Base-by-base conservation (phyloP, 1,284 basidiomycete species). In the Ceratobasidium sp. region DNA sequence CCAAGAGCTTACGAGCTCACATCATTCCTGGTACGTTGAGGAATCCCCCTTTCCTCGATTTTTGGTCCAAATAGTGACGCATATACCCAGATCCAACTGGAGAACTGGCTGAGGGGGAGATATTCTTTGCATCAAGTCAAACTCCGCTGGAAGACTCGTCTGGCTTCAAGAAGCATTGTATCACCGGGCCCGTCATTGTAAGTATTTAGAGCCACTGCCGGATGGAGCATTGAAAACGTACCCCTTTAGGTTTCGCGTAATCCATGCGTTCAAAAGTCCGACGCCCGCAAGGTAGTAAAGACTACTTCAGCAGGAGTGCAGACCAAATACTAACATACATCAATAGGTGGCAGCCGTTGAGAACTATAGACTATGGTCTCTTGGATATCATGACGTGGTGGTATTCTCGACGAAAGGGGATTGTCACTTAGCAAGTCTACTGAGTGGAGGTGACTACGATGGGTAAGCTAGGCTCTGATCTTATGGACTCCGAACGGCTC, bases 91-190 rank as follows among this genome's bases (percentile, higher is more conserved):
- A 80, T 48, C 77, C 77, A 26, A 50, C 70, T 5, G 61, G 73
- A n/a, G 68, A 76, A 23, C 54, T 80, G 38, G 54, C 76, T 23
- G 52, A 77, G n/a, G 73, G 65, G 6, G 77, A 80, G 33, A 61
- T 80, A 15, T 78, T 67, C 52, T 80, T 80, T 44, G 71, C 77
- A 10, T 62, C 79, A 9, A 77, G 52, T 50, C 64, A 77, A 52
- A 52, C 64, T n/a, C 40, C 26, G 12, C 15, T 54, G 15, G 64
- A 38, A 20, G 52, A 50, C 12, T 46, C 44, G 15, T 33, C 54
- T 28, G 66, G 66, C 1, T 50, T 33, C 1, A 67, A 65, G 23
- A 54, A 13, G 40, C 50, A 67, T 33, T 77, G 64, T 20, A 44
- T 77, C 6, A 75, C 59, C 13, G 71, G 71, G 0, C 61, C 71